Evolutionary conservation across 306 rosid genomes (phyloP), one percentile per base, ranked within the genome.

Genomic region (Cicer bijugum): DNA sequence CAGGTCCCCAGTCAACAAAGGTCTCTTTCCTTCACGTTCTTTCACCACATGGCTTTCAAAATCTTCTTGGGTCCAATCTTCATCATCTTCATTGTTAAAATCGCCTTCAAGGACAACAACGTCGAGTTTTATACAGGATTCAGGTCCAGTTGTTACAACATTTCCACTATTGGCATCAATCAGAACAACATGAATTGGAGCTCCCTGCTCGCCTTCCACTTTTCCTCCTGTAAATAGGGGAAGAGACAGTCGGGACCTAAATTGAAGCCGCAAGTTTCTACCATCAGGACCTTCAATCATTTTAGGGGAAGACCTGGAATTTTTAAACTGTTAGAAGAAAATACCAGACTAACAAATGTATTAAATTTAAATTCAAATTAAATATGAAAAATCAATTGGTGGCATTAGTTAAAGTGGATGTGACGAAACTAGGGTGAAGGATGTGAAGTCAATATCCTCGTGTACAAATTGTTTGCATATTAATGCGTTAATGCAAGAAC

Each of bases 141-240:
- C 97, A 72, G 88, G 90, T 48, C 97, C 97, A 72, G 89, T 85
- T 37, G 93, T 84, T 56, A 92, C 85, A 74, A 82, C 83, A 55
- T 43, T 79, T 17, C 88, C 84, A 69, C 82, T 79, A 78, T 79
- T 86, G 20, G 80, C 77, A 92, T 95, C 99, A 75, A 87, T 40
- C 78, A 95, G 83, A 72, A 95, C 97, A 37, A 90, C 85, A 78
- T 95, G 99, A 80, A 95, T 86, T 67, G 93, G 80, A 83, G 97
- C 99, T 71, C 99, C 99, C 86, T 87, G 99, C 92, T 92, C 99
- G 60, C 99, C 99, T 83, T 95, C 99, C 38, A 95, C 97, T 84
- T 95, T 95, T 84, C 99, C 99, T 63, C 99, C 99, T 1, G 99
- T 95, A 87, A 95, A 95, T 60, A 95, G 86, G 40, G 99, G 99